Conservation (phyloP, 176 grass and related monocot genomes). For the Lolium rigidum region DNA sequence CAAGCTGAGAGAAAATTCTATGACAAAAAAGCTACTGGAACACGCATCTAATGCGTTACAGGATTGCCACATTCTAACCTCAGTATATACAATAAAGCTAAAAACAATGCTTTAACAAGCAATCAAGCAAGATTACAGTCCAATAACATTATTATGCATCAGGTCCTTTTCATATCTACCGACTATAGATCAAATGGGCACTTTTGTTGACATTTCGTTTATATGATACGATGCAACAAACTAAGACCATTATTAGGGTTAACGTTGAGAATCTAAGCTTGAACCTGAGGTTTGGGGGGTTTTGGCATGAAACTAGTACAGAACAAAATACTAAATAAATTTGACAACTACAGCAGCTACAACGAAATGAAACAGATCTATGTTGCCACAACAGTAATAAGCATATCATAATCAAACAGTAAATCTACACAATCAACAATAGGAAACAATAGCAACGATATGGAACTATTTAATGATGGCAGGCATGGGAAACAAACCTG, state of each 20-base stretch:
- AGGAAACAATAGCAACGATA: neutral
- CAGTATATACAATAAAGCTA: neutral
- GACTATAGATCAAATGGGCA: neutral
- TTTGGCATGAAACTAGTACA: neutral
- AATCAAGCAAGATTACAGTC: neutral
- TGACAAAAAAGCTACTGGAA: neutral
- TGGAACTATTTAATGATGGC: neutral
- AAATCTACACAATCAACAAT: neutral
- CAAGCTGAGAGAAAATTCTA: too few species aligned
- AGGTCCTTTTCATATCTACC: too few species aligned
- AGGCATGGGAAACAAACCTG: slow-evolving; percentile 45
- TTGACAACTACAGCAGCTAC: neutral
- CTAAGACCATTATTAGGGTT: neutral
- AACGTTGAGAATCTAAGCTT: neutral
- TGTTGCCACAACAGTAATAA: neutral
- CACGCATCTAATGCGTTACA: neutral
- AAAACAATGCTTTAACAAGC: neutral
- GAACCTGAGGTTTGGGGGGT: neutral
- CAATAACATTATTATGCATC: too few species aligned
- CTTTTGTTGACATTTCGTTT: neutral
- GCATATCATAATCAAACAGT: neutral
- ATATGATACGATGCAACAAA: neutral
- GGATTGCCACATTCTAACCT: neutral
- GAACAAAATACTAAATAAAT: neutral
- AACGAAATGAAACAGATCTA: neutral